These are phyloP conservation scores for Wickerhamiella galacta DNA, from an alignment of 805 yeast genomes.

Conservation along the genomic window DNA sequence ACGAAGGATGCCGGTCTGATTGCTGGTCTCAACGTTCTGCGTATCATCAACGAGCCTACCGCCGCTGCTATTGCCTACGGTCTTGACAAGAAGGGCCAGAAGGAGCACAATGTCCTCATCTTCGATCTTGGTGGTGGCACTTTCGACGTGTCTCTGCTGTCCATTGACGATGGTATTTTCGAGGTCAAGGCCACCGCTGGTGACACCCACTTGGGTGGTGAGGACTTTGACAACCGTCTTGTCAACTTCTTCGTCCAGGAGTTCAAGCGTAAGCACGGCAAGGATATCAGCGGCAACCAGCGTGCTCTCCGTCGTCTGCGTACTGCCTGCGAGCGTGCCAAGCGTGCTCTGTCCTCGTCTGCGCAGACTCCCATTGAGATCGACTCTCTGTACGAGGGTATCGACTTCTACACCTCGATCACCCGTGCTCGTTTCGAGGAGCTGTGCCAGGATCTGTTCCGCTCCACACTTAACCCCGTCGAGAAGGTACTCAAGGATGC, in stretches of 20 bases:
- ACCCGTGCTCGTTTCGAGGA: slow-evolving; percentile 98
- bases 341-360: slow-evolving; percentile 93
- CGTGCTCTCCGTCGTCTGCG: slow-evolving; percentile 97
- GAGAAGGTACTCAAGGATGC: slow-evolving; percentile 88
- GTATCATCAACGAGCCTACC: slow-evolving; percentile 94
- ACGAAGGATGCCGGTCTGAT: slow-evolving; percentile 95
- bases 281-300: slow-evolving; percentile 83
- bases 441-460: slow-evolving; percentile 83
- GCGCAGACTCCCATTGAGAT: slow-evolving; percentile 91
- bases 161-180: slow-evolving; percentile 91
- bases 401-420: slow-evolving; percentile 88
- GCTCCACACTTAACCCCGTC: slow-evolving; percentile 87
- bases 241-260: slow-evolving; percentile 86
- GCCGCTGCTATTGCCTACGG: slow-evolving; percentile 99
- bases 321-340: slow-evolving; percentile 98
- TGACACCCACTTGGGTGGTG: slow-evolving; percentile 94
- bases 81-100: slow-evolving; percentile 45
- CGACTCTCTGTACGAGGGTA: slow-evolving; percentile 87
- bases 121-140: slow-evolving; percentile 99
- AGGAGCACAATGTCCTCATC: slow-evolving; percentile 77
- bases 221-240: slow-evolving; percentile 93
- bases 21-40: slow-evolving; percentile 86
- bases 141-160: slow-evolving; percentile 85
- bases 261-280: slow-evolving; percentile 96
- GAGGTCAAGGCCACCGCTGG: slow-evolving; percentile 92